Evolutionary conservation across 2,329 filamentous ascomycete genomes (phyloP).

Genomic region (Botrytis sinoallii): DNA sequence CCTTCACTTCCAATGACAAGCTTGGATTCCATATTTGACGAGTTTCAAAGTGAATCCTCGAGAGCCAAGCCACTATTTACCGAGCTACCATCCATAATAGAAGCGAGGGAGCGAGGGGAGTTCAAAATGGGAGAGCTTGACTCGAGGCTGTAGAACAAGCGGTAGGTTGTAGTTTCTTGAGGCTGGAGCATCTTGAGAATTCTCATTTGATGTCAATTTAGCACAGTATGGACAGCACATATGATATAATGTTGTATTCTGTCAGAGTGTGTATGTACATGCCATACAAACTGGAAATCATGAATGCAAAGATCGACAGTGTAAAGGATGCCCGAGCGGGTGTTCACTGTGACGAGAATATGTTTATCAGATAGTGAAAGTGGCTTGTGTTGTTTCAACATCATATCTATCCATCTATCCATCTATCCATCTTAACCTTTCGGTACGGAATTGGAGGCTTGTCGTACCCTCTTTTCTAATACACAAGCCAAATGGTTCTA

Average conservation of each 20-base stretch:
- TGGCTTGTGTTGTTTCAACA: background rate
- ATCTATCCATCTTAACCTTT: background rate
- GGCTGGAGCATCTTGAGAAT: background rate
- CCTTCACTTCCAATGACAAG: background rate
- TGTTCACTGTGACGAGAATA: background rate
- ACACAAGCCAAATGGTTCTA: background rate
- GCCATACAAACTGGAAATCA: background rate
- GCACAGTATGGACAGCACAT: background rate
- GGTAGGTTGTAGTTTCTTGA: background rate
- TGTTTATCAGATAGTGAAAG: background rate
- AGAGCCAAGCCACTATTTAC: background rate
- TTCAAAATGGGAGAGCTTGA: background rate
- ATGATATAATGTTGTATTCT: background rate
- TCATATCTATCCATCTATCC: background rate
- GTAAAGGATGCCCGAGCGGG: background rate
- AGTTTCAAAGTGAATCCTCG: constrained; percentile 10
- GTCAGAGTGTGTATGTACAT: too few relatives aligned
- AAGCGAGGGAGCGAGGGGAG: constrained; percentile 1
- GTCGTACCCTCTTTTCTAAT: background rate
- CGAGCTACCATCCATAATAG: background rate
- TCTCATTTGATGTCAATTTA: background rate
- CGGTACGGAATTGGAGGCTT: background rate
- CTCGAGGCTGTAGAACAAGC: background rate
- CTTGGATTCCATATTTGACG: background rate
- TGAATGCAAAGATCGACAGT: background rate